Percentiles rank a stretch among this genome's conserved stretches.
Conservation (phyloP, 768 basidiomycete species). For the Boletus reticulatus region DNA sequence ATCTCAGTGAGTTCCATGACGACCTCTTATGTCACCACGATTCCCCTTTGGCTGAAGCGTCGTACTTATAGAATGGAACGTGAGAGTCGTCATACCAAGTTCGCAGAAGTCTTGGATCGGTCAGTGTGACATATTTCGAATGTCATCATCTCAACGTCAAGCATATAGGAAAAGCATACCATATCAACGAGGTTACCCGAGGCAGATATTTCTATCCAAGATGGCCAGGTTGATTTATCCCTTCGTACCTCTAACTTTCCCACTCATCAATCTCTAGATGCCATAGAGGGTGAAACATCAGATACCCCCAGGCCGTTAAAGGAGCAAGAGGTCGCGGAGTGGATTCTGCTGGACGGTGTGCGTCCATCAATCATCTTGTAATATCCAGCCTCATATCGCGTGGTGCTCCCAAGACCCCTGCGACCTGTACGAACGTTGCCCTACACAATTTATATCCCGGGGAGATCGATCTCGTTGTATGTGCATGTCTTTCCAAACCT, state of each 20-base stretch:
- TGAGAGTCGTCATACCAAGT: slow-evolving; percentile 77
- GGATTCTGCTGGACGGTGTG: slow-evolving; percentile 89
- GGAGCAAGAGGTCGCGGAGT: slow-evolving; percentile 80
- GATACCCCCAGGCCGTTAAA: slow-evolving; percentile 59
- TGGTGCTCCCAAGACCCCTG: slow-evolving; percentile 62
- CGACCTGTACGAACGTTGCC: slow-evolving; percentile 88
- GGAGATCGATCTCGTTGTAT: slow-evolving; percentile 85
- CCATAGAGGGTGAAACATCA: slow-evolving; percentile 69
- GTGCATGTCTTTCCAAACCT: slow-evolving; percentile 21
- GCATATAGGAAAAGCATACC: slow-evolving; percentile 69
- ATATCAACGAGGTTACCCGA: slow-evolving; percentile 67
- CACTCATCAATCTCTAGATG: slow-evolving; percentile 28
- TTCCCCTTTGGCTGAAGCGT: neutral
- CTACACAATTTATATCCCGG: slow-evolving; percentile 86
- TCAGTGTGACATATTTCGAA: slow-evolving; percentile 28
- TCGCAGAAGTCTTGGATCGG: slow-evolving; percentile 90
- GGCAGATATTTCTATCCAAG: slow-evolving; percentile 79
- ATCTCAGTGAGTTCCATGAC: slow-evolving; percentile 48
- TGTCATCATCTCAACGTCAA: neutral
- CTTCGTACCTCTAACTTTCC: neutral
- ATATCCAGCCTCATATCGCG: slow-evolving; percentile 5
- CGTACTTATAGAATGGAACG: slow-evolving; percentile 61
- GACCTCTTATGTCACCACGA: slow-evolving; percentile 6
- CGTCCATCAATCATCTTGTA: slow-evolving; percentile 20
- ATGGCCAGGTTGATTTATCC: slow-evolving; percentile 40